Evolutionary conservation across 1,139 yeast species (phyloP).

Genomic region (Taphrina sp.): DNA sequence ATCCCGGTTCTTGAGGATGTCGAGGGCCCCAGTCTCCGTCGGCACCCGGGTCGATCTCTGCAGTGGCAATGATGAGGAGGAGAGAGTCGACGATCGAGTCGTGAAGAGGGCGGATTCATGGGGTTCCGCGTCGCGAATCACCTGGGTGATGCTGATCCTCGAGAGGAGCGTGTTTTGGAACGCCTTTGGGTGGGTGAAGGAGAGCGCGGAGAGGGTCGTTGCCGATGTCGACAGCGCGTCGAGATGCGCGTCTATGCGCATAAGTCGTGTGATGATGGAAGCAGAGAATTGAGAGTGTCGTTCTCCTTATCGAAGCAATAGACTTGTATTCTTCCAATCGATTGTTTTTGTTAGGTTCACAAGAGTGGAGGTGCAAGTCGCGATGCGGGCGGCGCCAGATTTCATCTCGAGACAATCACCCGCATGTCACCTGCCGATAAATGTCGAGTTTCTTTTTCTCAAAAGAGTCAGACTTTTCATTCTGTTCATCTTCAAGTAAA

Average conservation of each 20-base stretch:
- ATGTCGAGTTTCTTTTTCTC: too few relatives aligned
- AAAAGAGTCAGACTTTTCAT: too few relatives aligned
- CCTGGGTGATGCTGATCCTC: slow-evolving; percentile 15
- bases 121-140: slow-evolving; percentile 29
- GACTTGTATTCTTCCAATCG: too few relatives aligned
- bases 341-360: too few relatives aligned
- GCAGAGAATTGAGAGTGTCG: too few relatives aligned
- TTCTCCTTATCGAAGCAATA: too few relatives aligned
- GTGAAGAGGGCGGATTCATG: slow-evolving; percentile 23
- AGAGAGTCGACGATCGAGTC: neutral
- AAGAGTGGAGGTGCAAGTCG: too few relatives aligned
- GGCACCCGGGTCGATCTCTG: neutral
- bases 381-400: too few relatives aligned
- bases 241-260: slow-evolving; percentile 8
- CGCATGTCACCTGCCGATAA: too few relatives aligned
- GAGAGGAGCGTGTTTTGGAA: slow-evolving; percentile 22
- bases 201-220: neutral
- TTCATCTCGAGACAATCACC: too few relatives aligned
- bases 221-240: slow-evolving; percentile 1
- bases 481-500: too few relatives aligned
- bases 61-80: neutral
- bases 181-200: slow-evolving; percentile 19
- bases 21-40: slow-evolving; percentile 1
- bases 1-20: neutral
- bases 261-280: too few relatives aligned